These are phyloP conservation scores for Euryodendron excelsum DNA, from an alignment of 148 eudicot genomes.

Conservation along the genomic window DNA sequence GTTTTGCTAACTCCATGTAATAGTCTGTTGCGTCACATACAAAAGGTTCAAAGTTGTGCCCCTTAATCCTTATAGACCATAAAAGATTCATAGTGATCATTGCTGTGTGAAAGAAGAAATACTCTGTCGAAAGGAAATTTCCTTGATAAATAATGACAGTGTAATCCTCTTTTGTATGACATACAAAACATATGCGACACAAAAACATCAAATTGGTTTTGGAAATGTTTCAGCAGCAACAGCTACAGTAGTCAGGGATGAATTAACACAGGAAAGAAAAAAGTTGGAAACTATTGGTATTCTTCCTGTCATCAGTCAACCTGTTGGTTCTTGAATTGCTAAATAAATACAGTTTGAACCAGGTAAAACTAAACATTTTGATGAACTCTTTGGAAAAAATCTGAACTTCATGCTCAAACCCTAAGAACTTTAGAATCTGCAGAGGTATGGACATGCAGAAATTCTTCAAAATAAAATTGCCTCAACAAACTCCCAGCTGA, in stretches of 20 bases:
- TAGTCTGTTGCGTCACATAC: no score
- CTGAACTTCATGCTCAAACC: background rate
- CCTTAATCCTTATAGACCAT: no score
- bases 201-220: no score
- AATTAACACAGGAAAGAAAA: background rate
- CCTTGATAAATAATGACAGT: no score
- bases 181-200: no score
- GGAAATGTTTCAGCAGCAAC: background rate
- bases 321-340: background rate
- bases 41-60: no score
- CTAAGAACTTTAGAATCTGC: background rate
- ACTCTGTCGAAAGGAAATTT: no score
- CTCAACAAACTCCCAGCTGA: conserved; percentile 12
- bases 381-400: background rate
- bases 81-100: no score
- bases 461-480: background rate
- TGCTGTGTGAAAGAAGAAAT: no score
- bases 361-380: background rate
- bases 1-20: no score
- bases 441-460: background rate
- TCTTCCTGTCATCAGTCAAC: background rate
- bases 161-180: no score
- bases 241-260: background rate
- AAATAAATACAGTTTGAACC: background rate
- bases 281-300: background rate